Conservation (phyloP, 2,329 filamentous ascomycete genomes). For the Fusarium multiceps region DNA sequence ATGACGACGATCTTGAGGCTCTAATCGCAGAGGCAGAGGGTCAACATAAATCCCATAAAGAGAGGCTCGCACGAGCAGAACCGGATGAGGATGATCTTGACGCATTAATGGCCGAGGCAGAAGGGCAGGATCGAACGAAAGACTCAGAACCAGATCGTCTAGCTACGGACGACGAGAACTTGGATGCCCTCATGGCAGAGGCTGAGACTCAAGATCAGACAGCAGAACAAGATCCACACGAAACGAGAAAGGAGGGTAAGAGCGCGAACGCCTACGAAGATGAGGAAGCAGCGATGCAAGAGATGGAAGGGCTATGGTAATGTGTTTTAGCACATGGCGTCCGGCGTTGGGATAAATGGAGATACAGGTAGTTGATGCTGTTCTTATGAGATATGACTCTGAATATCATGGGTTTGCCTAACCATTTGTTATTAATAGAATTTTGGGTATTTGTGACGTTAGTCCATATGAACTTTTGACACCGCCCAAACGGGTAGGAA, state of each 20-base stretch:
- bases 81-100: conserved; percentile 63
- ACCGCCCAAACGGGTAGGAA: background rate
- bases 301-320: conserved; percentile 67
- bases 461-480: background rate
- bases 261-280: conserved; percentile 63
- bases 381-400: background rate
- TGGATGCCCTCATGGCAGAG: conserved; percentile 66
- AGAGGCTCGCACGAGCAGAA: conserved; percentile 13
- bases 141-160: conserved; percentile 19
- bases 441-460: background rate
- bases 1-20: conserved; percentile 65
- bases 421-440: background rate
- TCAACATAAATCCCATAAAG: conserved; percentile 28
- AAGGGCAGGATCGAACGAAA: conserved; percentile 41
- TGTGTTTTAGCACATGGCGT: background rate
- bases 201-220: conserved; percentile 50
- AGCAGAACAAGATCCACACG: background rate
- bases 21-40: conserved; percentile 63
- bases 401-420: background rate
- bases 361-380: background rate
- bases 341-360: background rate
- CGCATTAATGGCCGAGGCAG: conserved; percentile 64
- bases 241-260: conserved; percentile 1
- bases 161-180: conserved; percentile 56
- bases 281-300: conserved; percentile 76